A percentile compares a stretch with the other conserved stretches of the same genome.
These are phyloP conservation scores for Cochlearia excelsa DNA, from an alignment of 345 rosid species.

Conservation along the genomic window DNA sequence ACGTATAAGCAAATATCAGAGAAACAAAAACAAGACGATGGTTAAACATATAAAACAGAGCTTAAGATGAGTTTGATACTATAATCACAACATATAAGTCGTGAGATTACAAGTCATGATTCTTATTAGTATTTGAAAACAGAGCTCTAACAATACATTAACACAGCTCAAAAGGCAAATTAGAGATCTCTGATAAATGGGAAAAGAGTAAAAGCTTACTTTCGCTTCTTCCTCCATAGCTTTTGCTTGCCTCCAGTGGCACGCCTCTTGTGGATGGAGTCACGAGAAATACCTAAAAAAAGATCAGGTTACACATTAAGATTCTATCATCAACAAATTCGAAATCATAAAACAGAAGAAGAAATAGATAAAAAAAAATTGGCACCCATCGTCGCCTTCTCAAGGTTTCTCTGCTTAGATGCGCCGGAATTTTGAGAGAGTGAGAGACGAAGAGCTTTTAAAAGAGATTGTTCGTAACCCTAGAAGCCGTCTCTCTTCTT, in stretches of 20 bases:
- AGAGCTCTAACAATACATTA: neutral
- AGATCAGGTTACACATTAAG: slow-evolving; percentile 11
- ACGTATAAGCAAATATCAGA: neutral
- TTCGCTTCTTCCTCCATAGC: slow-evolving; percentile 72
- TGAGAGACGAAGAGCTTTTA: neutral
- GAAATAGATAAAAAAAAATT: neutral
- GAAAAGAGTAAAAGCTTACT: slow-evolving; percentile 26
- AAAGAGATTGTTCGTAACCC: neutral
- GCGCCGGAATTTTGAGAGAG: neutral
- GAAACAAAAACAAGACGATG: neutral
- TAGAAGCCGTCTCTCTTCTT: neutral
- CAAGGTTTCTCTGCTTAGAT: slow-evolving; percentile 17
- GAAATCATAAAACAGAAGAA: slow-evolving; percentile 1
- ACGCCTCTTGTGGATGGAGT: slow-evolving; percentile 73
- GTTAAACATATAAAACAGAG: neutral
- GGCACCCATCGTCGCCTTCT: slow-evolving; percentile 32
- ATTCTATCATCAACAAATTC: neutral
- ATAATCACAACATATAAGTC: neutral
- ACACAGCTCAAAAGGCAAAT: neutral
- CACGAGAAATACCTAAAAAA: slow-evolving; percentile 58
- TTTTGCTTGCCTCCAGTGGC: slow-evolving; percentile 77
- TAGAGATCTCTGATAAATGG: slow-evolving; percentile 10
- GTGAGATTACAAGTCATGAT: neutral
- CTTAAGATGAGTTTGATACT: neutral
- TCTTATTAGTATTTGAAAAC: neutral